Conservation (phyloP, 345 rosid genomes). For the Acer yangbiense region DNA sequence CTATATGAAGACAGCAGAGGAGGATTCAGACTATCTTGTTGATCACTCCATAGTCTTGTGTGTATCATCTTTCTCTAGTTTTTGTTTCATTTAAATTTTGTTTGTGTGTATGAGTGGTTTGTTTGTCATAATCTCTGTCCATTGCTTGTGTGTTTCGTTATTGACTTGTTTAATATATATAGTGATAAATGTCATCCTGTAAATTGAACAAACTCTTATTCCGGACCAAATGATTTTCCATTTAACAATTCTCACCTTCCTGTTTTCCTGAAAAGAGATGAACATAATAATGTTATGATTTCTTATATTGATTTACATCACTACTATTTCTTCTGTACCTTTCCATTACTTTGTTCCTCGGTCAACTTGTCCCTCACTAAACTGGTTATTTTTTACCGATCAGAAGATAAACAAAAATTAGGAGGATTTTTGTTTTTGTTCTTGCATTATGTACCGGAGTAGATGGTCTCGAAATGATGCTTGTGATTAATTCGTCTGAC, state of each 20-base stretch:
- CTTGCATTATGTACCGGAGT: background rate
- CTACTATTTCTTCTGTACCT: background rate
- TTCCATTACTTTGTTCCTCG: background rate
- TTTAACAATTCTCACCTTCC: too few species aligned
- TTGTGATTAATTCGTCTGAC: background rate
- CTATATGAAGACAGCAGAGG: constrained; percentile 95
- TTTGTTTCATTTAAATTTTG: background rate
- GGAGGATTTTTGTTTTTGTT: background rate
- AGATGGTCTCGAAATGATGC: background rate
- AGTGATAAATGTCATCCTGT: background rate
- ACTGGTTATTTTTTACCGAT: background rate
- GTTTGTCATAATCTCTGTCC: background rate
- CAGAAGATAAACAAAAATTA: background rate
- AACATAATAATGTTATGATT: too few species aligned
- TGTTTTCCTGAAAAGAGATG: too few species aligned
- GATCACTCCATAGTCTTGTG: constrained; percentile 99
- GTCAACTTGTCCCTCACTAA: background rate
- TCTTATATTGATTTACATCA: too few species aligned
- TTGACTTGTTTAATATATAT: background rate
- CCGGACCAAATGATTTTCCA: too few species aligned
- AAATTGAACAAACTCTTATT: background rate
- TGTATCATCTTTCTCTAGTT: constrained; percentile 22
- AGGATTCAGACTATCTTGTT: constrained; percentile 97
- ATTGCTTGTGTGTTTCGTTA: background rate
- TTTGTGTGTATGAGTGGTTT: background rate